Evolutionary conservation across 192 early-diverging fungal genomes (phyloP), one percentile per base, ranked within the genome.

Genomic region (Pilaira anomala): DNA sequence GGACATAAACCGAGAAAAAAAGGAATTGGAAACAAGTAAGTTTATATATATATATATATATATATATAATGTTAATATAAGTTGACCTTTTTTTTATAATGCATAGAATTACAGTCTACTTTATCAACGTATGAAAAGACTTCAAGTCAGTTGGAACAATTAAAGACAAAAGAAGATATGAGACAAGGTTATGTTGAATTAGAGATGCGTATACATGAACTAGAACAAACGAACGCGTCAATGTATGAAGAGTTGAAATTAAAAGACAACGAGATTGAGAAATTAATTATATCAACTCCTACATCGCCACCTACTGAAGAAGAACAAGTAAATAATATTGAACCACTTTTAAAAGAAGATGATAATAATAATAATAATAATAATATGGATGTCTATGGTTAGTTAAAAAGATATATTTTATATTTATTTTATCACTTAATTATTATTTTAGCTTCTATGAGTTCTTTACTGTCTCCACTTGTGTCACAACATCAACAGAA

Each of bases 371-470:
- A 46, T 5, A 46, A 63, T 18, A 51, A 28, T 21, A 28, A 21
- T 7, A 22, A 21, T 9, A 51, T 25, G 11, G 50, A 48, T 63
- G 41, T 49, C 14, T 49, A 48, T 49, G 46, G 13, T 51, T 22
- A n/a, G n/a, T n/a, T n/a, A n/a, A n/a, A n/a, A n/a, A n/a, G n/a
- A n/a, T n/a, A n/a, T n/a, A n/a, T n/a, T n/a, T n/a, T n/a, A n/a
- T n/a, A n/a, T n/a, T n/a, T n/a, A n/a, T n/a, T n/a, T n/a, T 39
- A 26, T 22, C 24, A 7, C 7, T 8, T 25, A n/a, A n/a, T n/a
- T n/a, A n/a, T 50, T 41, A 21, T 57, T 33, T 8, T 60, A 67
- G 65, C 65, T 25, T 67, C 65, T 2, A 67, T 67, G 65, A 59
- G 54, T 8, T 26, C 40, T 25, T 48, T 67, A 28, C 46, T 67